phyloP scores from a whole-genome alignment of 2,329 filamentous ascomycete species.

The Aspergillus spinulosporus region DNA sequence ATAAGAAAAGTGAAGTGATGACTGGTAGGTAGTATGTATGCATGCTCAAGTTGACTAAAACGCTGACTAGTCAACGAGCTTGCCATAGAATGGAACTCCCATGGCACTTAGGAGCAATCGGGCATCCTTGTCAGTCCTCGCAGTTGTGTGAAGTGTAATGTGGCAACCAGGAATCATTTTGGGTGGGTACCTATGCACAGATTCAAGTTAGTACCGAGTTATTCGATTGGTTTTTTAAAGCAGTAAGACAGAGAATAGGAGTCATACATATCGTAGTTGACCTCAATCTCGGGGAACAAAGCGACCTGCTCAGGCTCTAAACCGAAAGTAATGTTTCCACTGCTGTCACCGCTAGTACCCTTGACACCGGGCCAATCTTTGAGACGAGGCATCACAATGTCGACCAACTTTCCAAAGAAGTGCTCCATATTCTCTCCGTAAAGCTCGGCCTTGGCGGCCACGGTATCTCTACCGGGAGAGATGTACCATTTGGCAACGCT shows the following conservation, averaged over 20 bases:
- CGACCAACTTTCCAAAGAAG: constrained; percentile 86
- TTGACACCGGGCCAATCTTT: constrained; percentile 92
- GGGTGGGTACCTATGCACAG: constrained; percentile 55
- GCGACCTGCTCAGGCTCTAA: constrained; percentile 73
- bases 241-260: constrained; percentile 10
- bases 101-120: constrained; percentile 70
- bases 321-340: constrained; percentile 84
- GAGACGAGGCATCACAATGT: constrained; percentile 88
- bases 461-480: constrained; percentile 66
- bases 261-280: constrained; percentile 86
- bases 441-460: constrained; percentile 73
- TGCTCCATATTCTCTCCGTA: constrained; percentile 80
- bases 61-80: constrained; percentile 56
- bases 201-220: neutral
- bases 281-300: constrained; percentile 89
- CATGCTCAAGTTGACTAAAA: neutral
- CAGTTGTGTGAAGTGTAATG: constrained; percentile 80
- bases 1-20: neutral
- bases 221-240: neutral
- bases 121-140: constrained; percentile 80
- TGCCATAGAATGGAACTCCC: constrained; percentile 80
- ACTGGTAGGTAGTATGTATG: neutral
- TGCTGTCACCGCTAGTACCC: constrained; percentile 76
- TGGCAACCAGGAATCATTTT: constrained; percentile 86
- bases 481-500: constrained; percentile 76